A percentile compares a stretch with the other conserved stretches of the same genome.
Conservation (phyloP, 306 rosid genomes). For the Prinsepia uniflora region DNA sequence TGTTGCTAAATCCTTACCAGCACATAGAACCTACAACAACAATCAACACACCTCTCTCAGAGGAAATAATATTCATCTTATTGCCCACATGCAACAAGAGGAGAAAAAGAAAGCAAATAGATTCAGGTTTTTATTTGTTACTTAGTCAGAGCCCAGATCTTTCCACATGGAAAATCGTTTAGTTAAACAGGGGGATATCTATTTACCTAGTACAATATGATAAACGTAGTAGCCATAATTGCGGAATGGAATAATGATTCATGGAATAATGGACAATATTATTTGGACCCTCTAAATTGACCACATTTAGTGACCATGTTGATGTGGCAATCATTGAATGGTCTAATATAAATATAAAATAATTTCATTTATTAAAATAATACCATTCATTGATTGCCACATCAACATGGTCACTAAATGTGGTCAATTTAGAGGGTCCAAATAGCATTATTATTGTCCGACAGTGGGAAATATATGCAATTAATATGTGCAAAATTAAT, state of each 20-base stretch:
- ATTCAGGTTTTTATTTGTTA: background rate
- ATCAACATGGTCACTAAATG: too few relatives aligned
- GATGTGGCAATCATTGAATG: too few relatives aligned
- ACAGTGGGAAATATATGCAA: background rate
- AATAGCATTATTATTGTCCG: too few relatives aligned
- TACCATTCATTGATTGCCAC: too few relatives aligned
- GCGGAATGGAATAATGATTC: background rate
- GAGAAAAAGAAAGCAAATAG: background rate
- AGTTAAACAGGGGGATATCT: background rate
- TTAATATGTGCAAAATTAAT: background rate
- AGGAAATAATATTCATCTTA: background rate
- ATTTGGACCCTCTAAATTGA: too few relatives aligned
- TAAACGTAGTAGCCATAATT: background rate
- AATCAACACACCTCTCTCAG: background rate
- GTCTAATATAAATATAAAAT: too few relatives aligned
- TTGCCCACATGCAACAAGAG: background rate
- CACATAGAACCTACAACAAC: conserved; percentile 19
- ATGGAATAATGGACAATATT: too few relatives aligned
- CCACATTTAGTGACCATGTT: too few relatives aligned
- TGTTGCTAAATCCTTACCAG: conserved; percentile 64
- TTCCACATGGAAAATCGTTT: background rate
- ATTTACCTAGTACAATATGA: background rate
- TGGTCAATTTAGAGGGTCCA: too few relatives aligned
- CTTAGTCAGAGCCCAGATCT: background rate
- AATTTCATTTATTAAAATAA: too few relatives aligned